Evolutionary conservation across 768 basidiomycete species (phyloP).

Genomic region (Leccinum pellstonianum): DNA sequence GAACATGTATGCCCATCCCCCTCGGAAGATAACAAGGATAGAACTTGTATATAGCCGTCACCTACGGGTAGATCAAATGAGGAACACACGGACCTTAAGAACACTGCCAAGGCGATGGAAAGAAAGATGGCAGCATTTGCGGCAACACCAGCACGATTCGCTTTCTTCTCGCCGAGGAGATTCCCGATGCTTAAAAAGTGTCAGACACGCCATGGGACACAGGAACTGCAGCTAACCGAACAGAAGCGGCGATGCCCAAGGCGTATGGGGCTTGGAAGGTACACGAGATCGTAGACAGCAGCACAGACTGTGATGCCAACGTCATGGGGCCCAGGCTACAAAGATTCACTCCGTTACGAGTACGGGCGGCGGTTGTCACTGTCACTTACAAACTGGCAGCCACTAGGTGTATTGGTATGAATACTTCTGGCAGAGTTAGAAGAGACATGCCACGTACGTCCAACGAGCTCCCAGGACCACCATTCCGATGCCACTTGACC

Average conservation of each 20-base stretch:
- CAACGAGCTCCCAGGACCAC: constrained; percentile 96
- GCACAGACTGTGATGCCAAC: constrained; percentile 86
- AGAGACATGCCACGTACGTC: constrained; percentile 29
- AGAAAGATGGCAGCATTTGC: constrained; percentile 66
- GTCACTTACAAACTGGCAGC: constrained; percentile 50
- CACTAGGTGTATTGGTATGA: constrained; percentile 33
- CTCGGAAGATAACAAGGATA: constrained; percentile 58
- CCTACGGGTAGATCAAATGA: not conserved
- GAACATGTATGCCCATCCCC: constrained; percentile 74
- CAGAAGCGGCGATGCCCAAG: constrained; percentile 77
- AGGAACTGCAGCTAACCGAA: constrained; percentile 51
- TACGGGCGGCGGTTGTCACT: not conserved
- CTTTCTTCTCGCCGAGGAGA: constrained; percentile 77
- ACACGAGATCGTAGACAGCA: constrained; percentile 70
- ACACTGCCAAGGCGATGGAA: constrained; percentile 53
- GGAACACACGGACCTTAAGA: constrained; percentile 51
- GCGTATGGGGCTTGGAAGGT: constrained; percentile 85
- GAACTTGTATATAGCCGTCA: constrained; percentile 33
- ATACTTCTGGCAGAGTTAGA: not conserved
- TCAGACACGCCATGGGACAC: not conserved
- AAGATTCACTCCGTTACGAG: constrained; percentile 17
- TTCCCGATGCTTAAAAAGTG: constrained; percentile 68
- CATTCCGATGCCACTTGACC: constrained; percentile 87
- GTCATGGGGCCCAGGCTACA: constrained; percentile 72
- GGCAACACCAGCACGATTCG: constrained; percentile 66